Base-by-base conservation (phyloP, 345 rosid species). In the Melaleuca quinquenervia region DNA sequence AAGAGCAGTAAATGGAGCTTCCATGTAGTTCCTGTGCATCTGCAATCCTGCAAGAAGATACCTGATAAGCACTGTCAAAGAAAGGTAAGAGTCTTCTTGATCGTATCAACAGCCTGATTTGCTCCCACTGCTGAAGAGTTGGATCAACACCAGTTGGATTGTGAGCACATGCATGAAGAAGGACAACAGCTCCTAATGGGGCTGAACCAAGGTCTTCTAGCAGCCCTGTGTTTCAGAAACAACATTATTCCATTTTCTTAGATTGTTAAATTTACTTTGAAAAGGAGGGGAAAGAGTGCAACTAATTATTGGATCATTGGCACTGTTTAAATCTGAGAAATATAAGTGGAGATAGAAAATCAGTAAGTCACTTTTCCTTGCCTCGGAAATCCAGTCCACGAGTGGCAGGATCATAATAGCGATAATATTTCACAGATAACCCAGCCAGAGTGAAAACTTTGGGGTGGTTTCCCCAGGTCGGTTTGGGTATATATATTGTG, bases 111-210 rank as follows among this genome's bases (percentile, higher is more conserved):
- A 87, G 88, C 91, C 98, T 91, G 90, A 97, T 96, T 85, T 90
- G 93, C 90, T 94, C 98, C 98, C 98, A 95, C 85, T 97, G 98
- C 90, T 95, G 89, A 91, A 90, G 86, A 85, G 95, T 96, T 83
- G 98, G 98, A 92, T 97, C 99, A 85, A 96, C 96, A 58, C 98
- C 99, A 41, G 98, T 96, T 36, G 99, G 99, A 90, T 97, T 97
- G 88, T 96, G 99, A 83, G 99, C 99, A 92, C 99, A 96, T 26
- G 99, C 99, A 92, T 96, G 98, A 82, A 96, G 98, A 58, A 96
- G 98, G 54, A 96, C 94, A 82, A 95, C 88, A 85, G 99, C 92
- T 86, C 99, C 98, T 56, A 94, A 89, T 87, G 96, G 95, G 27
- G 99, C 97, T 90, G 96, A 91, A 91, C 95, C 93, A 85, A 96